phyloP scores from a whole-genome alignment of 441 rosid genomes.

The Lepidium campestre region DNA sequence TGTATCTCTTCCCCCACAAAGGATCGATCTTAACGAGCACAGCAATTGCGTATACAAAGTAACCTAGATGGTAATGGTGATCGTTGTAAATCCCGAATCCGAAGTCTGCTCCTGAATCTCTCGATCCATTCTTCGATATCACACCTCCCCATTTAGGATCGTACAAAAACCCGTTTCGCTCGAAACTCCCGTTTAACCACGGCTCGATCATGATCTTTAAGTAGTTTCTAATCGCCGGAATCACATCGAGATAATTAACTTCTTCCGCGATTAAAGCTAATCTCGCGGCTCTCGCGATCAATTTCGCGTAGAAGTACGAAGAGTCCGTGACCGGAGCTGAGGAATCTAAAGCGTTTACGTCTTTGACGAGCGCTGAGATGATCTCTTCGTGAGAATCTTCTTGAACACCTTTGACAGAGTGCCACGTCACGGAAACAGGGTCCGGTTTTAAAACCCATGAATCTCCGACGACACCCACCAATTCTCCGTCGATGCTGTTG shows the following conservation, averaged over 20 bases:
- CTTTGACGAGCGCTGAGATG: slow-evolving; percentile 54
- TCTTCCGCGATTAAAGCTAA: slow-evolving; percentile 89
- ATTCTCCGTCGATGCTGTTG: slow-evolving; percentile 76
- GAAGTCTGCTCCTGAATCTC: slow-evolving; percentile 74
- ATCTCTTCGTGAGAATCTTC: slow-evolving; percentile 56
- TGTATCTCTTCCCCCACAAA: slow-evolving; percentile 77
- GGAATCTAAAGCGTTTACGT: slow-evolving; percentile 55
- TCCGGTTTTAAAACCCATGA: slow-evolving; percentile 65
- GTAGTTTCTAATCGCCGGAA: slow-evolving; percentile 53
- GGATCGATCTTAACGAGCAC: slow-evolving; percentile 82
- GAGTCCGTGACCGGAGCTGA: slow-evolving; percentile 49
- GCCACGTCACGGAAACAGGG: slow-evolving; percentile 82
- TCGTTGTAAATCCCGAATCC: slow-evolving; percentile 85
- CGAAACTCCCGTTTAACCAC: slow-evolving; percentile 79
- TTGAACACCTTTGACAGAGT: slow-evolving; percentile 59
- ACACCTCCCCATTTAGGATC: slow-evolving; percentile 91
- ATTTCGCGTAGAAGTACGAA: slow-evolving; percentile 74
- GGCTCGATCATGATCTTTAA: slow-evolving; percentile 76
- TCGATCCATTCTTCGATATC: slow-evolving; percentile 61
- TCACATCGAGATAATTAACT: slow-evolving; percentile 54
- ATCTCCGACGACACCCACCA: slow-evolving; percentile 83
- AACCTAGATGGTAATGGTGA: slow-evolving; percentile 85
- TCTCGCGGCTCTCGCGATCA: slow-evolving; percentile 85
- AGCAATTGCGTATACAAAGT: slow-evolving; percentile 83
- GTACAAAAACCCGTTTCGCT: slow-evolving; percentile 69